phyloP scores from a whole-genome alignment of 192 early-diverging fungal species.

The Mortierella hygrophila region DNA sequence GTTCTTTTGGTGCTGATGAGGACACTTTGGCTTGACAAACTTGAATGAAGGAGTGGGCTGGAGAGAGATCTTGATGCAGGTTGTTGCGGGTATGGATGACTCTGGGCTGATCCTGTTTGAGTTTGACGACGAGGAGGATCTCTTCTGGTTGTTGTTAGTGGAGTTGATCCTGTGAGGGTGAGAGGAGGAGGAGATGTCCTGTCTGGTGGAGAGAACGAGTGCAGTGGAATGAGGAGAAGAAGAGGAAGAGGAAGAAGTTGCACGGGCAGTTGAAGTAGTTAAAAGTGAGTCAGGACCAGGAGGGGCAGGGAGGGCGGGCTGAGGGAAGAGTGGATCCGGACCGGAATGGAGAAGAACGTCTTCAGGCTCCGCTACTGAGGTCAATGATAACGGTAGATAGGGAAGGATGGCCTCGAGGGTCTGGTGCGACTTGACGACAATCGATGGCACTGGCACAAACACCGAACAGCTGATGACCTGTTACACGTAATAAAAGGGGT shows the following conservation, averaged over 20 bases:
- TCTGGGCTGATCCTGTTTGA: conserved; percentile 44
- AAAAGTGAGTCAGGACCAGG: not conserved
- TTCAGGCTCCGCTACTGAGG: conserved; percentile 20
- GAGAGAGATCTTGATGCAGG: conserved; percentile 55
- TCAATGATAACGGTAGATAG: conserved; percentile 39
- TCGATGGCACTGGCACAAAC: conserved; percentile 38
- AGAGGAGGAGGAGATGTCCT: not conserved
- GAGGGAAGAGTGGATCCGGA: not conserved
- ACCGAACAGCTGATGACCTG: conserved; percentile 49
- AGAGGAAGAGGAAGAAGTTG: not conserved
- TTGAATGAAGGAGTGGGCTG: conserved; percentile 41
- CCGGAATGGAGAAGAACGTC: not conserved
- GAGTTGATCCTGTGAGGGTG: not conserved
- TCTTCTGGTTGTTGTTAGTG: not conserved
- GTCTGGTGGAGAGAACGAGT: not conserved
- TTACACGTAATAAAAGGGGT: no score
- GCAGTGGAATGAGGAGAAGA: not conserved
- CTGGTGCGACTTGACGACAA: conserved; percentile 52
- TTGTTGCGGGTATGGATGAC: conserved; percentile 49
- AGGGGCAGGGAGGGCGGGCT: conserved; percentile 1
- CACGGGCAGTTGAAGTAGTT: conserved; percentile 1
- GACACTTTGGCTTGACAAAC: conserved; percentile 50
- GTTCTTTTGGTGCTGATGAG: conserved; percentile 32
- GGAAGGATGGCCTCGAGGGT: conserved; percentile 48
- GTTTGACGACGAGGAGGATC: not conserved